Percentiles rank a stretch among this genome's conserved stretches.
phyloP scores from a whole-genome alignment of 805 yeast genomes.

The Kodamaea sagamina region DNA sequence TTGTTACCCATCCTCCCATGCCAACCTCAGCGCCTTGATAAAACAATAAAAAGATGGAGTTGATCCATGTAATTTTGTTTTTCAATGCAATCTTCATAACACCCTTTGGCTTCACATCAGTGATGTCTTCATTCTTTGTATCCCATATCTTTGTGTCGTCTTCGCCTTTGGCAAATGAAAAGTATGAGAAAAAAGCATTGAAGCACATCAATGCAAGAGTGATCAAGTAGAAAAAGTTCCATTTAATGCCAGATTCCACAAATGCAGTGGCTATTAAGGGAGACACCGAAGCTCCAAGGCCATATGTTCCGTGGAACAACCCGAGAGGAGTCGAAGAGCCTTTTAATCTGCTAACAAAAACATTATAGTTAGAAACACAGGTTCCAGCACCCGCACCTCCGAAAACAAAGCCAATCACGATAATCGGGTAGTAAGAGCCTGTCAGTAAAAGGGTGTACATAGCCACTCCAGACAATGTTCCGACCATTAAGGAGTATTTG shows the following conservation, averaged over 20 bases:
- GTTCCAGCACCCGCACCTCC: constrained; percentile 26
- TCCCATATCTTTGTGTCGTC: constrained; percentile 17
- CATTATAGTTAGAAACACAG: constrained; percentile 23
- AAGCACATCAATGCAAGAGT: constrained; percentile 18
- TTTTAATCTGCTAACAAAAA: constrained; percentile 24
- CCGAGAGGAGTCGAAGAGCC: constrained; percentile 23
- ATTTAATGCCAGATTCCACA: constrained; percentile 18
- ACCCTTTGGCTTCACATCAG: not conserved
- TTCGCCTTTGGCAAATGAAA: constrained; percentile 19
- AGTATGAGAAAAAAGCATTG: constrained; percentile 11
- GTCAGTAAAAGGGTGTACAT: constrained; percentile 22
- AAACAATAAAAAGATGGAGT: constrained; percentile 20
- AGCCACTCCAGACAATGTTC: constrained; percentile 11
- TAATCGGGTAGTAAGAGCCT: constrained; percentile 24
- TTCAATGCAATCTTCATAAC: constrained; percentile 19
- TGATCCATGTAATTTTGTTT: constrained; percentile 23
- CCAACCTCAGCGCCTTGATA: constrained; percentile 27
- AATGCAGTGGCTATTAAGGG: constrained; percentile 24
- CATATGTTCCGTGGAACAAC: constrained; percentile 26
- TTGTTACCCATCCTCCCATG: constrained; percentile 28
- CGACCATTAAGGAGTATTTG: constrained; percentile 19
- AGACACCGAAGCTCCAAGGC: constrained; percentile 27
- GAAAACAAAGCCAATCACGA: constrained; percentile 26
- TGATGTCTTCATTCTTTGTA: constrained; percentile 12
- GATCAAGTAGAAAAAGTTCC: constrained; percentile 24